Base-by-base conservation (phyloP, 768 basidiomycete genomes). In the Chalciporus piperatus region DNA sequence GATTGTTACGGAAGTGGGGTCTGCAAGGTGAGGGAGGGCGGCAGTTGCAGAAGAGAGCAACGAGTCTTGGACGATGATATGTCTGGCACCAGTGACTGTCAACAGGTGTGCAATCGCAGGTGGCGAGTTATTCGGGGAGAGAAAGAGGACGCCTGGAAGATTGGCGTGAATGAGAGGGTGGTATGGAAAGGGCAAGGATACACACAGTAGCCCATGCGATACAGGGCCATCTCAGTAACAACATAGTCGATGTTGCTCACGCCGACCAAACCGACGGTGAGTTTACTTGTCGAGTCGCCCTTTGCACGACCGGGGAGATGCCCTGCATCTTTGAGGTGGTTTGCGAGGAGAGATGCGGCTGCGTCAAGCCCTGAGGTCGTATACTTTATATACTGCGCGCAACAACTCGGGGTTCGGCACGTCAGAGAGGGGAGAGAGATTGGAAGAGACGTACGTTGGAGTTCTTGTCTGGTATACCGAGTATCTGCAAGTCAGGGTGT, bases 31-130 rank as follows among this genome's bases (percentile, higher is more conserved):
- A 1, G 47, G 2, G 7, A 67, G 54, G 9, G 63, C 52, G 1
- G 45, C 48, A 12, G 52, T 22, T 4, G 61, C 64, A 35, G 55
- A 57, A 41, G 58, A 28, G 13, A 56, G 13, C 14, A 55, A 22
- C 1, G 38, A 5, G 1, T 66, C 51, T 33, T 66, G 64, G 17
- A 60, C 63, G 8, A 66, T 54, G 19, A 65, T 23, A 37, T 66
- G 59, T 1, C 58, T 55, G 4, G 61, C 48, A 33, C 56, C 48
- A 2, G 65, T 68, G 35, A 35, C 48, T 2, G 61, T 51, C 54
- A 78, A 63, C 17, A 82, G 66, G 53, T 78, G 72, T 1, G 76
- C 76, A 22, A 76, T 70, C 5, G 77, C 79, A 5, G 70, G 61
- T 0, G 74, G 67, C 0, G 77, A 78, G 59, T 79, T 80, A 54